A percentile compares a stretch with the other conserved stretches of the same genome.
Conservation (phyloP, 2,329 filamentous ascomycete genomes). For the Aspergillus quadrilineatus region DNA sequence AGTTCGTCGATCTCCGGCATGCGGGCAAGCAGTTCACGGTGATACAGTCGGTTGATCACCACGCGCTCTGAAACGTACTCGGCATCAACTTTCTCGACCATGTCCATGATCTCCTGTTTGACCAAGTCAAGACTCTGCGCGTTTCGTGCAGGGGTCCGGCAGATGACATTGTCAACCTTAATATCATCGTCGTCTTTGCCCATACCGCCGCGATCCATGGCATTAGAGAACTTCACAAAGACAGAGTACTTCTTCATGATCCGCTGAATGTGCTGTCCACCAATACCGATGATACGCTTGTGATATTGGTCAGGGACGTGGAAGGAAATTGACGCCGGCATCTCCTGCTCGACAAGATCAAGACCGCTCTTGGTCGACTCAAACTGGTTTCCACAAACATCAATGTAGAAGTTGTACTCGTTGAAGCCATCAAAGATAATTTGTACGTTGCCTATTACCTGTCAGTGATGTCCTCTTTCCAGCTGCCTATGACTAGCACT, state of each 20-base stretch:
- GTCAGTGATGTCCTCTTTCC: conserved; percentile 24
- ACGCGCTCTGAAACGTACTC: conserved; percentile 95
- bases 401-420: conserved; percentile 99
- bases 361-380: conserved; percentile 92
- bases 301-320: conserved; percentile 99
- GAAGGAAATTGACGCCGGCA: conserved; percentile 98
- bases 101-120: conserved; percentile 98
- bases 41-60: conserved; percentile 90
- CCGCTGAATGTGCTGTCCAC: conserved; percentile 95
- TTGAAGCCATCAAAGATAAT: conserved; percentile 99
- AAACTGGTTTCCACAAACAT: conserved; percentile 88
- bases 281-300: conserved; percentile 98
- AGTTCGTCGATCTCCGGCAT: conserved; percentile 88
- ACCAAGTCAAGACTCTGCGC: conserved; percentile 95
- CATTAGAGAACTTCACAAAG: conserved; percentile 99
- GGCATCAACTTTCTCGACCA: conserved; percentile 97
- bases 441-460: conserved; percentile 73
- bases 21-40: conserved; percentile 86
- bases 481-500: conserved; percentile 26
- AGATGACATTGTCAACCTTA: conserved; percentile 98
- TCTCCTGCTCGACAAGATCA: conserved; percentile 93
- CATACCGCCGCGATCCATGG: conserved; percentile 93
- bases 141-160: conserved; percentile 92
- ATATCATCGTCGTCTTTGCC: conserved; percentile 96
- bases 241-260: conserved; percentile 99